Evolutionary conservation across 2,329 filamentous ascomycete genomes (phyloP).

Genomic region (Hymenotorrendiella dingleyae): DNA sequence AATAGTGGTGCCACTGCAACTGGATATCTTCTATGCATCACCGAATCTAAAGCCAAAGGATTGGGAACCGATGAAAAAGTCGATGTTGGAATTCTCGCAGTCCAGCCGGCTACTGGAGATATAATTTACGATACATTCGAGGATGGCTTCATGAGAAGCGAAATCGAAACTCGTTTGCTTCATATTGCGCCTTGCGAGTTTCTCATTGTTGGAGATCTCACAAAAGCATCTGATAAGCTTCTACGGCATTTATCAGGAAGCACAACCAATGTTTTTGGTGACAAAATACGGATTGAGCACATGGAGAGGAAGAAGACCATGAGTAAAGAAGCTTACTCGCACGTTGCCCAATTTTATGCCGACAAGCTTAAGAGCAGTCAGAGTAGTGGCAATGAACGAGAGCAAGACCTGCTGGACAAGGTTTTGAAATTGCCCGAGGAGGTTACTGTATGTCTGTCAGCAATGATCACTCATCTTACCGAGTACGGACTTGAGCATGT

Average conservation of each 20-base stretch:
- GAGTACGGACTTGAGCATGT: slow-evolving; percentile 94
- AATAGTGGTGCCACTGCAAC: slow-evolving; percentile 56
- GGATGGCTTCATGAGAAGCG: slow-evolving; percentile 94
- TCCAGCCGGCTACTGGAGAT: slow-evolving; percentile 92
- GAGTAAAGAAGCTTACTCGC: slow-evolving; percentile 77
- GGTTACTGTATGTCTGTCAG: slow-evolving; percentile 86
- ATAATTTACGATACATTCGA: slow-evolving; percentile 95
- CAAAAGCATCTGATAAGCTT: slow-evolving; percentile 86
- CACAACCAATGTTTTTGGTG: slow-evolving; percentile 87
- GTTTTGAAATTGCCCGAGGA: slow-evolving; percentile 79
- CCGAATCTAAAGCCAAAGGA: slow-evolving; percentile 73
- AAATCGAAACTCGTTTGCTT: slow-evolving; percentile 89
- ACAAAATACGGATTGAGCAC: slow-evolving; percentile 79
- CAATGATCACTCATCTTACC: slow-evolving; percentile 89
- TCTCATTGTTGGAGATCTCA: slow-evolving; percentile 83
- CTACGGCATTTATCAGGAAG: slow-evolving; percentile 84
- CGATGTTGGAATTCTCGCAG: slow-evolving; percentile 83
- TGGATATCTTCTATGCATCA: slow-evolving; percentile 91
- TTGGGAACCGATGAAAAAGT: slow-evolving; percentile 89
- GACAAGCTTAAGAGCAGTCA: slow-evolving; percentile 65
- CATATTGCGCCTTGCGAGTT: slow-evolving; percentile 97
- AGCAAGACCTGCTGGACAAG: slow-evolving; percentile 70
- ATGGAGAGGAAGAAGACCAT: slow-evolving; percentile 72
- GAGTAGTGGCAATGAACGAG: slow-evolving; percentile 45
- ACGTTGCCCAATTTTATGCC: slow-evolving; percentile 90